These are phyloP conservation scores for Mucor saturninus DNA, from an alignment of 371 early-diverging fungal species.

Conservation along the genomic window DNA sequence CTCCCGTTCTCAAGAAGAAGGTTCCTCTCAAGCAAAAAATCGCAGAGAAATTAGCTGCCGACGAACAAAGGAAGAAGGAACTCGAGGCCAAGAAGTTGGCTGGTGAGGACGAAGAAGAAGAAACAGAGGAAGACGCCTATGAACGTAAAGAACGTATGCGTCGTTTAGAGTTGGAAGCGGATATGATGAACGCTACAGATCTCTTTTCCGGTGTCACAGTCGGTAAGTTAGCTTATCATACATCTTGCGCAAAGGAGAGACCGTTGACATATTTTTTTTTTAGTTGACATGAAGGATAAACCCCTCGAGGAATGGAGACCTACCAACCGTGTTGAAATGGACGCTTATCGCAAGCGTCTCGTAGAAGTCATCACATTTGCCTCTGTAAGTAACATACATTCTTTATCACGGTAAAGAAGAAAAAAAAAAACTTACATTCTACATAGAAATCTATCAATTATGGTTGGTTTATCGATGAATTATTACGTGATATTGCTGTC, in stretches of 20 bases:
- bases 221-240: slow-evolving; percentile 30
- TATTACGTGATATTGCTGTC: slow-evolving; percentile 78
- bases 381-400: slow-evolving; percentile 55
- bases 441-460: slow-evolving; percentile 57
- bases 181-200: slow-evolving; percentile 83
- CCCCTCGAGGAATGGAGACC: slow-evolving; percentile 76
- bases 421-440: neutral
- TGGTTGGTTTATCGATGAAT: slow-evolving; percentile 74
- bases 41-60: slow-evolving; percentile 76
- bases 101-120: slow-evolving; percentile 47
- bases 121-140: slow-evolving; percentile 60
- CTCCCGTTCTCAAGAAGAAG: slow-evolving; percentile 68
- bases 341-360: slow-evolving; percentile 72
- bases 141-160: slow-evolving; percentile 70
- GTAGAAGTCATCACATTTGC: slow-evolving; percentile 71
- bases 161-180: slow-evolving; percentile 75
- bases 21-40: slow-evolving; percentile 77
- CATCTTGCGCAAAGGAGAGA: neutral
- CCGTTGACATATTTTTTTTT: neutral
- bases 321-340: slow-evolving; percentile 83
- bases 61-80: slow-evolving; percentile 66
- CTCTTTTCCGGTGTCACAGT: slow-evolving; percentile 79
- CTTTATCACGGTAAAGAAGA: neutral
- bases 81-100: slow-evolving; percentile 58
- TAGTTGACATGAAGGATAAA: slow-evolving; percentile 53